Percentiles rank a stretch among this genome's conserved stretches.
Evolutionary conservation across 148 eudicot species (phyloP).

Genomic region (Hydrangea macrophylla): DNA sequence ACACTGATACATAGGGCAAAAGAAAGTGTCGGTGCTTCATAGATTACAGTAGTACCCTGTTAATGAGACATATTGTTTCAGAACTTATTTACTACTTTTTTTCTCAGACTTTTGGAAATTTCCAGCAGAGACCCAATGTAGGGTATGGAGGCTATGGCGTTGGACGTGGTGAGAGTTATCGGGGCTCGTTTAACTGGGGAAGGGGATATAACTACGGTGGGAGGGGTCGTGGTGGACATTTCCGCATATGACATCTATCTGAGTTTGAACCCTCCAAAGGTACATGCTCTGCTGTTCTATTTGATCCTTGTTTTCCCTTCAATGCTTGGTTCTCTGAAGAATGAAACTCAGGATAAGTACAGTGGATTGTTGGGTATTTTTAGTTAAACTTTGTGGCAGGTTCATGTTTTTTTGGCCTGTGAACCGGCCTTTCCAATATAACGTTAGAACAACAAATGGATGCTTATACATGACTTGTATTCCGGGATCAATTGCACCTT

Average conservation of each 20-base stretch:
- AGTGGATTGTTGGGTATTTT: background rate
- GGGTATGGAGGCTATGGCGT: conserved; percentile 15
- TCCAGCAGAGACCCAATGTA: conserved; percentile 10
- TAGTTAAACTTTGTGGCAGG: background rate
- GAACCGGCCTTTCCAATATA: background rate
- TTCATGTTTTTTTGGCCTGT: conserved; percentile 1
- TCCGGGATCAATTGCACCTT: background rate
- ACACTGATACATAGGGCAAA: too few relatives aligned
- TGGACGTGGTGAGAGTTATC: conserved; percentile 8
- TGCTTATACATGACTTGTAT: background rate
- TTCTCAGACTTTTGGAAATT: conserved; percentile 18
- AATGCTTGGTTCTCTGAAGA: background rate
- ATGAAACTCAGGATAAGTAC: background rate
- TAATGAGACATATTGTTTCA: background rate
- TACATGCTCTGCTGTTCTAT: conserved; percentile 5
- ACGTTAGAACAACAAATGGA: background rate
- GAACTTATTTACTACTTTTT: background rate
- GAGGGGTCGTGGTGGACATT: conserved; percentile 17
- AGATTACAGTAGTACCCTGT: background rate
- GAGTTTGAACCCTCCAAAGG: background rate
- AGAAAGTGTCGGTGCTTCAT: too few relatives aligned
- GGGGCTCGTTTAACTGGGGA: conserved; percentile 9
- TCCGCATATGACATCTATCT: conserved; percentile 2
- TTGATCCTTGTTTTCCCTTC: background rate
- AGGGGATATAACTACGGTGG: conserved; percentile 22